phyloP scores from a whole-genome alignment of 768 basidiomycete genomes.

The Jaapia argillacea region DNA sequence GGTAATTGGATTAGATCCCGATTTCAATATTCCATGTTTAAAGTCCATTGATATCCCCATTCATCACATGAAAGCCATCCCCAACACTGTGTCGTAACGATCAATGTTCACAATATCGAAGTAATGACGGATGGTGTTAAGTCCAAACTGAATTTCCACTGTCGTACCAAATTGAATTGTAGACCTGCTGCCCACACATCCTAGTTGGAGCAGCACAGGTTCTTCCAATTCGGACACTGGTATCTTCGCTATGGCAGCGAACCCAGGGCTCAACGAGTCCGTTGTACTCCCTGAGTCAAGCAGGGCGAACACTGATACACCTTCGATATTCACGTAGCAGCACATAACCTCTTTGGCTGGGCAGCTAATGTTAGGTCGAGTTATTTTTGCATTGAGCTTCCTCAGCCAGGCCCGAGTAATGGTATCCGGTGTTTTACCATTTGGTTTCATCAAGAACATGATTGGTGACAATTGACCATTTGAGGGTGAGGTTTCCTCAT shows the following conservation, averaged over 20 bases:
- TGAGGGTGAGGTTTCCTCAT: too few relatives aligned
- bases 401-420: too few relatives aligned
- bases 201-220: conserved; percentile 5
- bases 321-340: too few relatives aligned
- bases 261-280: conserved; percentile 2
- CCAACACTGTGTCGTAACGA: conserved; percentile 25
- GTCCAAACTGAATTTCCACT: conserved; percentile 3
- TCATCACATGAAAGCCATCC: conserved; percentile 19
- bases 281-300: conserved; percentile 4
- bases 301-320: conserved; percentile 2
- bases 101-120: conserved; percentile 27
- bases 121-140: conserved; percentile 8
- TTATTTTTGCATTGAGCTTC: too few relatives aligned
- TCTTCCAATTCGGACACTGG: not conserved
- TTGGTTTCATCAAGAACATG: too few relatives aligned
- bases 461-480: too few relatives aligned
- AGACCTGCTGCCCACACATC: conserved; percentile 19
- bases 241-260: not conserved
- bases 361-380: too few relatives aligned
- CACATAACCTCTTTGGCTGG: too few relatives aligned
- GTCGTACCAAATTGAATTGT: conserved; percentile 15
- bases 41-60: not conserved
- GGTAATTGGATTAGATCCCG: not conserved
- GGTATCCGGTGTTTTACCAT: too few relatives aligned
- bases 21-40: not conserved